A percentile compares a stretch with the other conserved stretches of the same genome.
phyloP scores from a whole-genome alignment of 805 yeast species.

The Lipomyces yamanashiensis region DNA sequence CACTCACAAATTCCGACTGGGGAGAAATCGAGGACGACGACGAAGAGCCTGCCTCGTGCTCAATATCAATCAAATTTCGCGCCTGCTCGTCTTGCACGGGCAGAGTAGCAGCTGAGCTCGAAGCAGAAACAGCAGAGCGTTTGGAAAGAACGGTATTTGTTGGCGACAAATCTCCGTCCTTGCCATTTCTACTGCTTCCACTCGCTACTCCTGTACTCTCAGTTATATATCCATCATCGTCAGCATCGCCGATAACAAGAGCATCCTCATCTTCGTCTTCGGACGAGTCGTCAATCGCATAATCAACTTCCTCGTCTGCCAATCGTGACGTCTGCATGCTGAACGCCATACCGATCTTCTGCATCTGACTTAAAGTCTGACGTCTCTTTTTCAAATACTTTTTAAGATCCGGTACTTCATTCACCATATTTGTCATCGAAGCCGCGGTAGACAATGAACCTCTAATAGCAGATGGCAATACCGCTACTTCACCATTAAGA shows the following conservation, averaged over 20 bases:
- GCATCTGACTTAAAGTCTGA: conserved; percentile 62
- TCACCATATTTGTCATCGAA: conserved; percentile 9
- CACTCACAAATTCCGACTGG: not conserved
- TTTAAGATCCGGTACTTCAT: conserved; percentile 28
- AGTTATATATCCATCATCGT: conserved; percentile 24
- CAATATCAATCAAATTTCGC: conserved; percentile 21
- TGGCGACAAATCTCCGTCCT: conserved; percentile 29
- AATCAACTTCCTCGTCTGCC: conserved; percentile 44
- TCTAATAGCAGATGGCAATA: conserved; percentile 24
- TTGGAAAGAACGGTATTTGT: conserved; percentile 14
- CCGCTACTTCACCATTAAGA: conserved; percentile 31
- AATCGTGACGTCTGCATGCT: conserved; percentile 71
- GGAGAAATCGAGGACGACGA: not conserved
- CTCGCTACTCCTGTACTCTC: conserved; percentile 32
- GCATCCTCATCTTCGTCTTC: conserved; percentile 41
- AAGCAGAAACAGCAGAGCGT: conserved; percentile 10
- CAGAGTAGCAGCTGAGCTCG: conserved; percentile 23
- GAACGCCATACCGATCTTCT: conserved; percentile 76
- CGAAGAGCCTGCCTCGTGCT: conserved; percentile 13
- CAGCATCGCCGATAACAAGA: conserved; percentile 10
- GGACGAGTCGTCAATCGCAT: conserved; percentile 37
- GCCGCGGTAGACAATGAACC: conserved; percentile 17
- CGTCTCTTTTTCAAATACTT: conserved; percentile 40
- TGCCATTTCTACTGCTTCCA: conserved; percentile 24
- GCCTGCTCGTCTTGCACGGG: conserved; percentile 23